A percentile compares a stretch with the other conserved stretches of the same genome.
phyloP scores from a whole-genome alignment of 352 stramenopile species.

The Globisporangium irregulare region DNA sequence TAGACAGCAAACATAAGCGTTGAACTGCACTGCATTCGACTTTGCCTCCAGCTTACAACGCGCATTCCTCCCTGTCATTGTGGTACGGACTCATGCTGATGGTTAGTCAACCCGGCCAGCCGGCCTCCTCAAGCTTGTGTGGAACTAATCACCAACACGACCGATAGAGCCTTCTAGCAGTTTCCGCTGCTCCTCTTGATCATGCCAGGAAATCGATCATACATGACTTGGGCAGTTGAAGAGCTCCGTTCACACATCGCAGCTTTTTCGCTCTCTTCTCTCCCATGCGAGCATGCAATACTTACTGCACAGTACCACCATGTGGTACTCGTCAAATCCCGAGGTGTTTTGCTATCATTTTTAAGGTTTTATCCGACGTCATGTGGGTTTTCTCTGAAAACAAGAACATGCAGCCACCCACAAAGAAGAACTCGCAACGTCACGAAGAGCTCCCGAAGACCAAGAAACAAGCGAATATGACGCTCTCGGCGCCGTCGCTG shows the following conservation, averaged over 20 bases:
- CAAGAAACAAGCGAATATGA: constrained; percentile 22
- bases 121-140: neutral
- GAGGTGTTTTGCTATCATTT: constrained; percentile 2
- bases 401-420: neutral
- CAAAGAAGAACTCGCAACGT: neutral
- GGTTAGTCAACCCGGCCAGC: neutral
- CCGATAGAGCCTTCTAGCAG: neutral
- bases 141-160: neutral
- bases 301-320: neutral
- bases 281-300: neutral
- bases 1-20: neutral
- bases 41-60: neutral
- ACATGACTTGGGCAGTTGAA: neutral
- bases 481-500: constrained; percentile 41
- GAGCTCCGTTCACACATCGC: neutral
- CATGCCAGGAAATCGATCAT: neutral
- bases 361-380: neutral
- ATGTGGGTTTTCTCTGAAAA: neutral
- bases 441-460: neutral
- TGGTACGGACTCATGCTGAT: neutral
- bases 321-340: neutral
- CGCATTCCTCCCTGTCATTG: no score
- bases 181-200: neutral
- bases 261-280: constrained; percentile 3
- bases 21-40: neutral